A percentile compares a stretch with the other conserved stretches of the same genome.
These are phyloP conservation scores for Thraustochytrium sp. DNA, from an alignment of 352 stramenopile species.

Conservation along the genomic window DNA sequence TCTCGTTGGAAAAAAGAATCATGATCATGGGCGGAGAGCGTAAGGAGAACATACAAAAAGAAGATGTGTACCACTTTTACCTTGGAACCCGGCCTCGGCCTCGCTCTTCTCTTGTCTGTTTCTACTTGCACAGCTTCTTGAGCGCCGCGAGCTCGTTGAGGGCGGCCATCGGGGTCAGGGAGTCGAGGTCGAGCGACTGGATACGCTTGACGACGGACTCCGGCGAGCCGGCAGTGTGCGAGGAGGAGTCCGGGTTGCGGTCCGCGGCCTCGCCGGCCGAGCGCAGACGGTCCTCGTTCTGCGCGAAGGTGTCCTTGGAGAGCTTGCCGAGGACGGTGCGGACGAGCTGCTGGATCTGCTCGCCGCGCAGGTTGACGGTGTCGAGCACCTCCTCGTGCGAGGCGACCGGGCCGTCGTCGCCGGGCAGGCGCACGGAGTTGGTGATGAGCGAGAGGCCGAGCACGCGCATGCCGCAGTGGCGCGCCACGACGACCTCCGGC, in stretches of 20 bases:
- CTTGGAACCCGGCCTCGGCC: no score
- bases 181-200: neutral
- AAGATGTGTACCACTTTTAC: no score
- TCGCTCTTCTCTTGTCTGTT: no score
- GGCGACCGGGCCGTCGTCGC: slow-evolving; percentile 13
- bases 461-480: slow-evolving; percentile 87
- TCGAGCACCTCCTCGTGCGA: slow-evolving; percentile 50
- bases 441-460: slow-evolving; percentile 93
- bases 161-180: slow-evolving; percentile 9
- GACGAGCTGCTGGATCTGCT: slow-evolving; percentile 39
- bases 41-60: no score
- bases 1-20: neutral
- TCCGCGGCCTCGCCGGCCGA: neutral
- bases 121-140: slow-evolving; percentile 34
- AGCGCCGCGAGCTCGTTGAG: slow-evolving; percentile 17
- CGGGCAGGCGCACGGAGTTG: slow-evolving; percentile 59
- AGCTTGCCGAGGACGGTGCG: slow-evolving; percentile 32
- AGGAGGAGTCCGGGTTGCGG: neutral
- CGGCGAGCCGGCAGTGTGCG: neutral
- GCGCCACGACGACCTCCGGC: slow-evolving; percentile 89
- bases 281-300: neutral
- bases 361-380: slow-evolving; percentile 32
- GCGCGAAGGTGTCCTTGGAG: neutral
- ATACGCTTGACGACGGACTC: neutral
- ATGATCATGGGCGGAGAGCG: neutral